Evolutionary conservation across 2,329 filamentous ascomycete species (phyloP), one percentile per base, ranked within the genome.

Genomic region (Cladophialophora chaetospira): DNA sequence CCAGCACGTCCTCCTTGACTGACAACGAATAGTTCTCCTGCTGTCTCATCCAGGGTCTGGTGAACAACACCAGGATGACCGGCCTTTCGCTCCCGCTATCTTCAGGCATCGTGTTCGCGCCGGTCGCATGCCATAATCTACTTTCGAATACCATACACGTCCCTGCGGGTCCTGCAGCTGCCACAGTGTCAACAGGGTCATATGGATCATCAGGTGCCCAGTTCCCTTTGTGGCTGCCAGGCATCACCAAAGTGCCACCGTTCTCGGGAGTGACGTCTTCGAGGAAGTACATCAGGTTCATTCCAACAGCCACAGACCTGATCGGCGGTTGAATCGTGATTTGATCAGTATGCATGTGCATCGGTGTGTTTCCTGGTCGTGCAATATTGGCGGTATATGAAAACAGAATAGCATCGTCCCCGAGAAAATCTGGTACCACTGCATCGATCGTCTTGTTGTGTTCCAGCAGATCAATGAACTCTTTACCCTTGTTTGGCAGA

Each of bases 1-100:
- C 54, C 58, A 63, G 63, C 3, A 71, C 67, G 13, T 70, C 68
- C 17, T 62, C 62, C 19, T 66, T 62, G 51, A 70, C 55, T 4
- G 67, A 68, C 43, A 70, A 42, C 55, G 59, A 65, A 52, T 67
- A 65, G 54, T 70, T 70, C 56, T 71, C 69, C 46, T 69, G 67
- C 51, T 65, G 65, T 2, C 69, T 61, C n/a, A 71, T 63, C 31
- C 65, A 70, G 4, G 63, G 65, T 2, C 69, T 62, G 63, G 69
- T 68, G 60, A 70, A 71, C 53, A 69, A 69, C 53, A 67, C 62
- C 15, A 70, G 58, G 44, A 70, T 66, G 17, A 65, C 66, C 2
- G 67, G 66, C 3, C 65, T 49, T 40, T 67, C 66, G 3, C 42
- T 28, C 11, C 8, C 8, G 9, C 55, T 60, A n/a, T n/a, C n/a